Conservation (phyloP, 164 flowering plant species). For the Stephania japonica region DNA sequence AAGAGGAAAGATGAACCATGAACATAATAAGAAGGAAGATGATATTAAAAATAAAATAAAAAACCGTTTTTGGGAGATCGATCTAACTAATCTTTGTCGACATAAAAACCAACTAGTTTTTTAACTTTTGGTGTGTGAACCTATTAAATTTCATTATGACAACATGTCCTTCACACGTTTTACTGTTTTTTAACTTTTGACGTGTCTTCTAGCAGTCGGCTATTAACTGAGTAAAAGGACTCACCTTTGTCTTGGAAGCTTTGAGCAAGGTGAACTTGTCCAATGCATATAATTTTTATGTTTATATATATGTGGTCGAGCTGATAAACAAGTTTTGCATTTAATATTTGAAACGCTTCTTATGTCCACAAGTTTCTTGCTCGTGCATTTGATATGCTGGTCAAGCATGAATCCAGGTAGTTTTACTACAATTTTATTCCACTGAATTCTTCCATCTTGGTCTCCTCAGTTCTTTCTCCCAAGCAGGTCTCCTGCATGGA, state of each 20-base stretch:
- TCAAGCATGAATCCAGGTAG: not conserved
- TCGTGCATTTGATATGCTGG: not conserved
- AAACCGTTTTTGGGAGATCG: too few relatives aligned
- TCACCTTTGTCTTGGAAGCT: not conserved
- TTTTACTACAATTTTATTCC: not conserved
- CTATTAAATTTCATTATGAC: not conserved
- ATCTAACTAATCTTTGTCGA: too few relatives aligned
- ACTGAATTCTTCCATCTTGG: conserved; percentile 16
- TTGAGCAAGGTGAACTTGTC: not conserved
- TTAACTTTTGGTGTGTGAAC: too few relatives aligned
- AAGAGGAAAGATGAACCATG: too few relatives aligned
- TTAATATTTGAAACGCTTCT: not conserved
- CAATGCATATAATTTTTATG: not conserved
- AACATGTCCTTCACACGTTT: not conserved
- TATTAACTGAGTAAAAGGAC: not conserved
- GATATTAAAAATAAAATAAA: too few relatives aligned
- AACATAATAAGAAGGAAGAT: too few relatives aligned
- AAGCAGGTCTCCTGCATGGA: conserved; percentile 75
- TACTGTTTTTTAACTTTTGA: too few relatives aligned
- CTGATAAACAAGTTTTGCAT: not conserved
- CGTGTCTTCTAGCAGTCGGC: not conserved
- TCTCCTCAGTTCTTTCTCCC: conserved; percentile 72
- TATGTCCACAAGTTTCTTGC: not conserved
- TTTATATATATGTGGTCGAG: not conserved
- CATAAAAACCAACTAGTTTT: too few relatives aligned